A percentile compares a stretch with the other conserved stretches of the same genome.
Evolutionary conservation across 2,329 filamentous ascomycete species (phyloP).

Genomic region (Fusarium tuaranense): DNA sequence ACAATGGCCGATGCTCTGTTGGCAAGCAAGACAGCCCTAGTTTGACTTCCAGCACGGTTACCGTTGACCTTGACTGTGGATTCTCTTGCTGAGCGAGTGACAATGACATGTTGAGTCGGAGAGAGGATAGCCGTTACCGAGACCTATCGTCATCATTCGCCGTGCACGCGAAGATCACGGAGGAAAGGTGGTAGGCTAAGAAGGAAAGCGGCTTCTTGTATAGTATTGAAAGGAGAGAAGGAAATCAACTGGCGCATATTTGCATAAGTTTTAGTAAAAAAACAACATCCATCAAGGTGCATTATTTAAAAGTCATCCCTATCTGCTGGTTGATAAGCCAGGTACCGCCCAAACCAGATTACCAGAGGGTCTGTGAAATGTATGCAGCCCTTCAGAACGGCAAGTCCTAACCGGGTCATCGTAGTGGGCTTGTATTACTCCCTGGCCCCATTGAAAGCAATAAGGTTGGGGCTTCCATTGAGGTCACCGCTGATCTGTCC

Average conservation of each 20-base stretch:
- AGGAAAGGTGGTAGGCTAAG: background rate
- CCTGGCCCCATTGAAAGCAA: background rate
- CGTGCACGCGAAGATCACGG: background rate
- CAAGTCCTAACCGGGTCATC: too few species aligned
- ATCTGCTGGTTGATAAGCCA: background rate
- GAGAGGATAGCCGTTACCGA: too few species aligned
- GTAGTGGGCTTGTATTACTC: background rate
- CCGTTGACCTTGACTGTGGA: background rate
- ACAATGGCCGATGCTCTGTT: slow-evolving; percentile 7
- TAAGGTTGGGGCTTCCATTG: background rate
- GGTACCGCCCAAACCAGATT: background rate
- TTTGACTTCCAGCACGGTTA: background rate
- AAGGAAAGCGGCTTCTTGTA: too few species aligned
- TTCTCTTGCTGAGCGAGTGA: background rate
- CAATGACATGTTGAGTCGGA: too few species aligned
- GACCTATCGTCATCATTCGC: background rate
- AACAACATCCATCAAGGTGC: background rate
- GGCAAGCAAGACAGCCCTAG: slow-evolving; percentile 1
- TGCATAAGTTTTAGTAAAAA: background rate
- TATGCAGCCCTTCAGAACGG: background rate
- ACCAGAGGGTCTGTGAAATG: background rate
- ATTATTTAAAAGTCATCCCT: background rate
- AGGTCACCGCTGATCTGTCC: background rate
- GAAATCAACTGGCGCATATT: background rate
- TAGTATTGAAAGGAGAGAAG: too few species aligned